A percentile compares a stretch with the other conserved stretches of the same genome.
Conservation (phyloP, 805 yeast species). For the Myxozyma geophila region DNA sequence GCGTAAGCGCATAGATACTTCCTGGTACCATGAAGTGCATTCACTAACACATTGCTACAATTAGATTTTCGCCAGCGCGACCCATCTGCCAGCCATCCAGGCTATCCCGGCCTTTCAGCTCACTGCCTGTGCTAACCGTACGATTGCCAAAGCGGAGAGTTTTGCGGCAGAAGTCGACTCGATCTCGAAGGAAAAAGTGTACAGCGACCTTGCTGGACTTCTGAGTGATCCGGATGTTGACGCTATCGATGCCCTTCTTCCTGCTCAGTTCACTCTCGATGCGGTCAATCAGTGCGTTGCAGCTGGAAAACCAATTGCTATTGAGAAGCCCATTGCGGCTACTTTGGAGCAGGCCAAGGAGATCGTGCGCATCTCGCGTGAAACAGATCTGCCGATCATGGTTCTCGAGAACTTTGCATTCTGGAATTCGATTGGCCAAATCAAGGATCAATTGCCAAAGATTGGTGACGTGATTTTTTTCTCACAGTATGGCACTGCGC, state of each 20-base stretch:
- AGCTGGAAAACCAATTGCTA: constrained; percentile 73
- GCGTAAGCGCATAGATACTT: not conserved
- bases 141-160: constrained; percentile 76
- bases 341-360: constrained; percentile 77
- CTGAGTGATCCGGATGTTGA: constrained; percentile 70
- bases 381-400: constrained; percentile 68
- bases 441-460: constrained; percentile 63
- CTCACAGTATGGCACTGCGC: constrained; percentile 52
- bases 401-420: constrained; percentile 88
- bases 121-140: constrained; percentile 79
- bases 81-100: constrained; percentile 72
- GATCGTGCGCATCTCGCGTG: constrained; percentile 68
- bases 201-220: constrained; percentile 65
- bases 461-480: constrained; percentile 64
- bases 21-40: not conserved
- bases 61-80: constrained; percentile 77
- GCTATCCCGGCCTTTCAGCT: constrained; percentile 59
- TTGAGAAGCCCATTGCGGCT: constrained; percentile 95
- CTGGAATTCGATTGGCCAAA: constrained; percentile 59
- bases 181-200: constrained; percentile 56
- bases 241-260: constrained; percentile 81
- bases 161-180: constrained; percentile 68
- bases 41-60: not conserved
- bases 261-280: constrained; percentile 78
- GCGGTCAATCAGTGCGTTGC: constrained; percentile 72